Conservation (phyloP, 1,284 basidiomycete species). For the Meira nashicola region DNA sequence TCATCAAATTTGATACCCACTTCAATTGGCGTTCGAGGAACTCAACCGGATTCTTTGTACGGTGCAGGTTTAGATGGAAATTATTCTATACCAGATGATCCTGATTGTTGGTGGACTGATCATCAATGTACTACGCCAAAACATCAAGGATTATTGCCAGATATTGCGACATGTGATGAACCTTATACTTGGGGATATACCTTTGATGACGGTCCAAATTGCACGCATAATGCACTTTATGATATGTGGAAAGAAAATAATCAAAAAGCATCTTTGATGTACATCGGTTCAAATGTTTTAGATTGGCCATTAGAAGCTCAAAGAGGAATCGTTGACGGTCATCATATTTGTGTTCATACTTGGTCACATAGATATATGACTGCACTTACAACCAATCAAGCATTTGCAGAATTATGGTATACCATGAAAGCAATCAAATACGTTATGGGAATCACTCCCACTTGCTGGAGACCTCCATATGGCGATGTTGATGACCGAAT, state of each 20-base stretch:
- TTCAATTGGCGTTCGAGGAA: constrained; percentile 28
- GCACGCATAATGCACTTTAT: constrained; percentile 59
- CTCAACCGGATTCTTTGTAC: not conserved
- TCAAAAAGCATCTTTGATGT: constrained; percentile 58
- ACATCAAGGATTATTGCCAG: constrained; percentile 54
- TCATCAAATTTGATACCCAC: constrained; percentile 50
- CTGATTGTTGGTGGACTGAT: constrained; percentile 50
- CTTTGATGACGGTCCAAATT: constrained; percentile 57
- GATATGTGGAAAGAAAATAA: constrained; percentile 56
- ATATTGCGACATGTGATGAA: constrained; percentile 55
- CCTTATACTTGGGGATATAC: constrained; percentile 58
- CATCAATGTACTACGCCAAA: constrained; percentile 46
- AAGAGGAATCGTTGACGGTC: constrained; percentile 53
- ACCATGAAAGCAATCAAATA: constrained; percentile 58
- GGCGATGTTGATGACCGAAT: constrained; percentile 60
- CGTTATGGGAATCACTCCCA: constrained; percentile 57
- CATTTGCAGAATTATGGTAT: constrained; percentile 61
- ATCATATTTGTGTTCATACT: constrained; percentile 47
- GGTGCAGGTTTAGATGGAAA: constrained; percentile 12
- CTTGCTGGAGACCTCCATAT: constrained; percentile 54
- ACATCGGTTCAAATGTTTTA: constrained; percentile 58
- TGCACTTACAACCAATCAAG: constrained; percentile 56
- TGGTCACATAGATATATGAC: constrained; percentile 59
- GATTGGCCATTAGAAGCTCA: constrained; percentile 60
- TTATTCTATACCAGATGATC: constrained; percentile 21